Evolutionary conservation across 257 asterid species (phyloP).

Genomic region (Solanum infundibuliforme): DNA sequence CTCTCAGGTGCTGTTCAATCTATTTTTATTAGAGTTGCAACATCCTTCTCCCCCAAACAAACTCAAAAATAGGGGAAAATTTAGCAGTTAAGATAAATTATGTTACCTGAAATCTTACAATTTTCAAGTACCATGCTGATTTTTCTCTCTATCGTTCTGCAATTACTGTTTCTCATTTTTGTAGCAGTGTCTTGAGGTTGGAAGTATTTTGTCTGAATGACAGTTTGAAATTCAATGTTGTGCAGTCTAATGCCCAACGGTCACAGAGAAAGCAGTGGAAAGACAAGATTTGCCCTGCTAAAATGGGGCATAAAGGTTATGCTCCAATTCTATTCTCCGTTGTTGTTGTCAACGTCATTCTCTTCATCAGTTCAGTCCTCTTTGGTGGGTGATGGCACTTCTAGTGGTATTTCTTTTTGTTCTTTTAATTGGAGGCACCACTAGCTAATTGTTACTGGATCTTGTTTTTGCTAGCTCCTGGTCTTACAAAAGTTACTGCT

Average conservation of each 20-base stretch:
- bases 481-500: slow-evolving; percentile 77
- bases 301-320: slow-evolving; percentile 52
- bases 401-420: not conserved
- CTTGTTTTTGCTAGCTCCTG: slow-evolving; percentile 58
- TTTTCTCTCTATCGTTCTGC: not conserved
- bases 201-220: slow-evolving; percentile 9
- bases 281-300: slow-evolving; percentile 39
- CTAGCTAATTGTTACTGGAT: slow-evolving; percentile 20
- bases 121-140: not conserved
- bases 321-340: slow-evolving; percentile 71
- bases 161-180: not conserved
- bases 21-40: not conserved
- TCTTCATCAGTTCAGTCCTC: slow-evolving; percentile 63
- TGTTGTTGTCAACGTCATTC: slow-evolving; percentile 49
- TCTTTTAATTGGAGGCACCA: slow-evolving; percentile 3
- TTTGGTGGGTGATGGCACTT: slow-evolving; percentile 47
- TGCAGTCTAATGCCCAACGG: slow-evolving; percentile 62
- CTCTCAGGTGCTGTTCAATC: not conserved
- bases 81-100: not conserved
- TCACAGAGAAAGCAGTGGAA: slow-evolving; percentile 46
- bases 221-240: slow-evolving; percentile 16
- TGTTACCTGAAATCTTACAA: not conserved
- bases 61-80: not conserved
- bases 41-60: not conserved
- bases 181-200: not conserved